Evolutionary conservation across 106 monocot genomes (phyloP), one percentile per base, ranked within the genome.

Genomic region (Cymbidium sinense): DNA sequence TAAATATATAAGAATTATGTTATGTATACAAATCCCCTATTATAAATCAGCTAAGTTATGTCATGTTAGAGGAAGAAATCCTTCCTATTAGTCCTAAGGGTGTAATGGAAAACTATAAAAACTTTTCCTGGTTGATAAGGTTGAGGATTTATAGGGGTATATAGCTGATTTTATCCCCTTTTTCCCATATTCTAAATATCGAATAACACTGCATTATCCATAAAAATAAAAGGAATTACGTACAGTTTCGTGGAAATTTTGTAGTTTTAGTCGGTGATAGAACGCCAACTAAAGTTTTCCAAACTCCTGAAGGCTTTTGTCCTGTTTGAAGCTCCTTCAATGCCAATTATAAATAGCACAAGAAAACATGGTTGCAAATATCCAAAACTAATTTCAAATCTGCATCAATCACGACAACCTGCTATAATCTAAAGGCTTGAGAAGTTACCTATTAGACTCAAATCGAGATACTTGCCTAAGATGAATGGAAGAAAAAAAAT

Each of bases 251-350:
- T 30, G 82, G 44, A 50, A 62, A 76, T 77, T 72, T 84, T 55
- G 82, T 82, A 77, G 74, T 91, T 43, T 62, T 77, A 17, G 62
- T 7, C 19, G 88, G 88, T 44, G 91, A 85, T 51, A 91, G 79
- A 70, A 93, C 80, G 34, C 83, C 91, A 44, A 83, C n/a, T n/a
- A n/a, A n/a, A n/a, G n/a, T n/a, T n/a, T n/a, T n/a, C n/a, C n/a
- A 85, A 61, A 93, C 81, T 75, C 93, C 93, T 29, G 96, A 91
- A 70, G 93, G 89, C 70, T 88, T 96, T 41, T 64, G 77, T 82
- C 87, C 93, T 78, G 54, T 54, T 75, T 54, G 82, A 19, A 82
- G 62, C 55, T 81, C 91, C 81, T 91, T 96, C 75, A 88, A 96
- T 75, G 96, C 96, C 96, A 93, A 89, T 75, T 51, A 77, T 84